Evolutionary conservation across 2,329 filamentous ascomycete genomes (phyloP), one percentile per base, ranked within the genome.

Genomic region (Ophiosphaerella narmari): DNA sequence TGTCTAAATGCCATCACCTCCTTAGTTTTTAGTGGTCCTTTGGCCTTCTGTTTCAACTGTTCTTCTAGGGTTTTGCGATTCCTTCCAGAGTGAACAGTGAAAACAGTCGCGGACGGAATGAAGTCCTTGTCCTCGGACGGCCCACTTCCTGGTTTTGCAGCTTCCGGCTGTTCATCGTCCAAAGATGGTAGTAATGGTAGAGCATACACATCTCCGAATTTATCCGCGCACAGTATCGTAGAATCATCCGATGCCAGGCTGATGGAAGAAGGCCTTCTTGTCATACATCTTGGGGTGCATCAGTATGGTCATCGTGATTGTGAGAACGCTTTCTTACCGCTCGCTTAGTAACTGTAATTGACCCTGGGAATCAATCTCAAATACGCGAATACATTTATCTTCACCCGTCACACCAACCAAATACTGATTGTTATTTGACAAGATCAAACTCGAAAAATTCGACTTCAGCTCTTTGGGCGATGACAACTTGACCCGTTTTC

Each of bases 121-220:
- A 76, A 82, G 4, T 69, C 46, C 50, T 75, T 76, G 46, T 58
- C 52, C 26, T 66, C 59, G 3, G 50, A 58, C 24, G 66, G 23
- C 13, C 12, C 54, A 14, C 60, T 59, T 14, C 43, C 38, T 13
- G 58, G 43, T 36, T 51, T 50, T 43, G 53, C 42, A 5, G 52
- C 57, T 24, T 56, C 62, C 14, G 60, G 56, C 33, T 59, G 59
- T 24, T 67, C 64, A 37, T 74, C 70, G 32, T 71, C 67, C n/a
- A 68, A 65, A 9, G 69, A 62, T 11, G 65, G 60, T 38, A 91
- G 71, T 3, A 97, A 78, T 12, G 94, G 93, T 7, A 99, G 75
- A 9, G 89, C 84, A 75, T 96, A 97, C 53, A 97, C 93, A 71
- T 99, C 94, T 59, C 94, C 94, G 67, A 97, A 97, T 74, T 99